Base-by-base conservation (phyloP, 2,329 filamentous ascomycete species). In the Pseudocercospora eumusae region DNA sequence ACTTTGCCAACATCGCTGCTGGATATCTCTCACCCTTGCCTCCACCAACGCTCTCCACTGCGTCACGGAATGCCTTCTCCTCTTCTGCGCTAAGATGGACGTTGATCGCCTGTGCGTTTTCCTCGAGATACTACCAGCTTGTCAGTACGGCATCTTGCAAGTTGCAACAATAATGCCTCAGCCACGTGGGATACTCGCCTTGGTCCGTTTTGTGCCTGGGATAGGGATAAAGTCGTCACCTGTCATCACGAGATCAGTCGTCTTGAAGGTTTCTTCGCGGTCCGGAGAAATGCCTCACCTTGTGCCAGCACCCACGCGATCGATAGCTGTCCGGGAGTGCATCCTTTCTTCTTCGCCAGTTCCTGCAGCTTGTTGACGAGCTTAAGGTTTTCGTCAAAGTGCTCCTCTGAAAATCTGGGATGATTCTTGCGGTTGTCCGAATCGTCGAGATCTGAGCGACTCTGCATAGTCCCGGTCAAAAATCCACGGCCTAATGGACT, bases 151-250 rank as follows among this genome's bases (percentile, higher is more conserved):
- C 1, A 15, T 15, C 33, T 36, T 36, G 13, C 42, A 23, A 23
- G n/a, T n/a, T n/a, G n/a, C n/a, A n/a, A 40, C 9, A 4, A 40
- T 20, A 23, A 20, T 5, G 13, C 6, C 21, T 47, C 20, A 2
- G 44, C 44, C 23, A 15, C 47, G 47, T 27, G 21, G 21, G 10
- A 27, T 15, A 52, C 47, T 52, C 47, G 31, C 47, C 50, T 71
- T 69, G 49, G 68, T 62, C 8, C 60, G 61, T 55, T 67, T 71
- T 1, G 69, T 71, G 1, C 81, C 80, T 0, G 80, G 79, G 54
- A 82, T 82, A 0, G 79, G 71, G 62, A 82, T 80, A 75, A 69
- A 74, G 56, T 79, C 74, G 8, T 76, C 73, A 57, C 63, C 28
- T 62, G n/a, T 28, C 15, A 25, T 28, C 15, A 60, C 61, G 56